Evolutionary conservation across 2,329 filamentous ascomycete genomes (phyloP), one percentile per base, ranked within the genome.

Genomic region (Fusarium armeniacum): DNA sequence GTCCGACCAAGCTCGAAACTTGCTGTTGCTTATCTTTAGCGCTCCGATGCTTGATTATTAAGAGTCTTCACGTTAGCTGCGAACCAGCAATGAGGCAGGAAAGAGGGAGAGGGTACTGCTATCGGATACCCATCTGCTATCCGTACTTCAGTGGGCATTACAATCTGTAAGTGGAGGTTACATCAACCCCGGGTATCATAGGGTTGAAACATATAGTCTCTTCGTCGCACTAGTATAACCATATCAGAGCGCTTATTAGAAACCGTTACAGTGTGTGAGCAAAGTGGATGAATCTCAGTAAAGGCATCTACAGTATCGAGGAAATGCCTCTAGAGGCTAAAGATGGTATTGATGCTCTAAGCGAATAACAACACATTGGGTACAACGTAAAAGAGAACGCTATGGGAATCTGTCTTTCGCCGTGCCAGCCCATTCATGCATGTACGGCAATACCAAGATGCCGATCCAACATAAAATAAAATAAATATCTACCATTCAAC

Each of bases 321-420:
- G 51, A 30, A 45, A 49, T 32, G 16, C 43, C 24, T 33, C 8
- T 15, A 9, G n/a, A 53, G 52, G 41, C 26, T 15, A n/a, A 51
- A 44, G 47, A 40, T 44, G 35, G 62, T 56, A 45, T 65, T 47
- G 50, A 30, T 55, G 50, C 53, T 63, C 50, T 55, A 46, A 28
- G 36, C 33, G 38, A 55, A 61, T 45, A 44, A 54, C 35, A 33
- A 70, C 36, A 60, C 44, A 55, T 26, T 65, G 55, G 60, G 49
- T 65, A 70, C 45, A 72, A 45, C 61, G 58, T 33, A 59, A 67
- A 65, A 62, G 59, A 71, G 53, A 70, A 75, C 67, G 71, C 67
- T 67, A 70, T 75, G 62, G 65, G 66, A 66, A 70, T 65, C 60
- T 63, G 62, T 62, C 68, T 61, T 72, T 75, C 71, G 70, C 73